A percentile compares a stretch with the other conserved stretches of the same genome.
Evolutionary conservation across 2,329 filamentous ascomycete species (phyloP).

Genomic region (Beauveria sp.): DNA sequence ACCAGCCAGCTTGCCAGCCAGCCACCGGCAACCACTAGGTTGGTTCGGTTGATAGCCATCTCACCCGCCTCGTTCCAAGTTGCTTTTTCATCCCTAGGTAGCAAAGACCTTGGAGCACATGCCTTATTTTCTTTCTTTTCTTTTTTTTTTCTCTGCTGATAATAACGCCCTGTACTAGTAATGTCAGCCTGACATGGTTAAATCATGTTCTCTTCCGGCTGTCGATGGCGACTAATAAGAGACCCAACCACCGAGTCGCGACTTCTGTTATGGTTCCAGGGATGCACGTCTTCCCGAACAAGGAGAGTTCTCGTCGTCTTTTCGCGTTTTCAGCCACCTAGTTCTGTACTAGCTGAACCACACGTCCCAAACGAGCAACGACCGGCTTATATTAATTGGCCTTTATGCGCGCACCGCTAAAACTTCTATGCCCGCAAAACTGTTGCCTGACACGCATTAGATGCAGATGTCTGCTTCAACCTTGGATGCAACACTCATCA

Average conservation of each 20-base stretch:
- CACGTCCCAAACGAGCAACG: background rate
- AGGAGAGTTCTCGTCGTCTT: no score
- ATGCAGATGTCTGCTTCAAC: no score
- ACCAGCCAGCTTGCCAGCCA: no score
- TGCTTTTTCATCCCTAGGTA: no score
- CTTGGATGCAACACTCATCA: background rate
- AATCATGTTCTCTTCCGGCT: background rate
- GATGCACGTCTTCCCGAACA: no score
- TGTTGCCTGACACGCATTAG: no score
- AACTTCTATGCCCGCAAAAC: no score
- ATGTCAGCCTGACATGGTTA: background rate
- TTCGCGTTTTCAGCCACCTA: background rate
- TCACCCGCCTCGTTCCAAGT: no score
- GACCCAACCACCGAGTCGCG: background rate
- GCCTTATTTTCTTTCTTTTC: background rate
- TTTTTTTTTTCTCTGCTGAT: no score
- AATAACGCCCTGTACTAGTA: no score
- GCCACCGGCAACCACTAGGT: no score
- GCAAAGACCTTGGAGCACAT: background rate
- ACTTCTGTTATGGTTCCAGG: background rate
- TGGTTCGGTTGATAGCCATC: no score
- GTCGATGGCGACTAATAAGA: background rate
- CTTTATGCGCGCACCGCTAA: background rate
- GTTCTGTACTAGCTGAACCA: background rate
- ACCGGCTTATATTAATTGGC: background rate